Evolutionary conservation across 768 basidiomycete species (phyloP).

Genomic region (Auricularia heimuer): DNA sequence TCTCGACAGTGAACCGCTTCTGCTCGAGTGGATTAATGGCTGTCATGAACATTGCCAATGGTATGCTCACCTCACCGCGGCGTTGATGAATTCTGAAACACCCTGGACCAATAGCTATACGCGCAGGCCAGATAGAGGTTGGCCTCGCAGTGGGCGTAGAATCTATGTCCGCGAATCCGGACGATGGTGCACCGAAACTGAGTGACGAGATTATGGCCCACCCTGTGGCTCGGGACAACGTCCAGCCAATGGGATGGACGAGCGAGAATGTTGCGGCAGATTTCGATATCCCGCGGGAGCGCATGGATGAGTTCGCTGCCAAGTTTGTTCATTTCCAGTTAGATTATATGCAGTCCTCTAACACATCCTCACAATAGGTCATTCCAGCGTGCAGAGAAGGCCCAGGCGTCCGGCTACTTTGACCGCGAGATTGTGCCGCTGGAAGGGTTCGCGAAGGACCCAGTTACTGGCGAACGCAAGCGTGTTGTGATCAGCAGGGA

Average conservation of each 20-base stretch:
- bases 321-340: slow-evolving; percentile 11
- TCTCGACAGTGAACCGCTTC: slow-evolving; percentile 69
- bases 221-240: slow-evolving; percentile 11
- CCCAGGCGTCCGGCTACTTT: slow-evolving; percentile 59
- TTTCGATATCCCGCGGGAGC: slow-evolving; percentile 58
- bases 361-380: slow-evolving; percentile 27
- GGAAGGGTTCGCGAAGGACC: slow-evolving; percentile 15
- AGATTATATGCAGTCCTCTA: neutral
- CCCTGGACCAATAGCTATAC: slow-evolving; percentile 30
- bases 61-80: no score
- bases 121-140: slow-evolving; percentile 67
- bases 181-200: slow-evolving; percentile 9
- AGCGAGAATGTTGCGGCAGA: slow-evolving; percentile 78
- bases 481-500: slow-evolving; percentile 54
- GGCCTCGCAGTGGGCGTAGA: slow-evolving; percentile 37
- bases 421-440: slow-evolving; percentile 66
- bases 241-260: slow-evolving; percentile 81
- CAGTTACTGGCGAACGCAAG: slow-evolving; percentile 31
- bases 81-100: no score
- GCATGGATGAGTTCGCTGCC: slow-evolving; percentile 69
- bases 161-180: slow-evolving; percentile 15
- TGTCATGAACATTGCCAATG: slow-evolving; percentile 63
- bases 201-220: slow-evolving; percentile 17
- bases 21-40: slow-evolving; percentile 87
- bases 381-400: slow-evolving; percentile 68